Base-by-base conservation (phyloP, 2,329 filamentous ascomycete genomes). In the Neobulgaria alba region DNA sequence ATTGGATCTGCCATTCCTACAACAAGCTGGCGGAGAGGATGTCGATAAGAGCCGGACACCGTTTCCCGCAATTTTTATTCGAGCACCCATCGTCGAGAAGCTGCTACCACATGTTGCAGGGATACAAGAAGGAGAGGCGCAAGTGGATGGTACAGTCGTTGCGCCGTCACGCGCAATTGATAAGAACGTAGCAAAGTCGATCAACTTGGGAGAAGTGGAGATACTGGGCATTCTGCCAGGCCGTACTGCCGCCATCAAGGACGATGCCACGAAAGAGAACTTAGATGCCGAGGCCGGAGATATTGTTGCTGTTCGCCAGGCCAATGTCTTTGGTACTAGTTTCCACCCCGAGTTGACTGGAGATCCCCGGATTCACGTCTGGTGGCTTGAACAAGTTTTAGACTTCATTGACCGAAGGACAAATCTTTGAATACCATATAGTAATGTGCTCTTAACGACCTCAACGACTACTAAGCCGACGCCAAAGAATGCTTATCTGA, bases 291-390 rank as follows among this genome's bases (percentile, higher is more conserved):
- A 64, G 32, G 73, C 69, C 2, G 76, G 82, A 2, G 85, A 94
- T 51, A 90, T 96, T 38, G 79, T 96, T 37, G 90, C 90, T 0
- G 86, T 96, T 23, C 73, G 76, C 49, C 89, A 96, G 64, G 86
- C 83, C 1, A 95, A 95, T 62, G 82, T 95, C 0, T 83, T 96
- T 54, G 92, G 88, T 3, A 95, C 85, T 3, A 95, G 89, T 57
- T 98, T 96, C 59, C 92, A 96, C 56, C 92, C 92, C 0, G 92
- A 98, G 63, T 63, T 98, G 61, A 96, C 90, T 0, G 75, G 79
- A 5, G 92, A 98, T 65, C 69, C 79, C 42, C 75, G 92, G 41
- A 93, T 96, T 57, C 92, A 98, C 63, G 72, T 77, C 3, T 96
- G 92, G 92, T 98, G 92, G 92, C 58, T 98, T 58, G 67, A 73